Conservation (phyloP, 2,329 filamentous ascomycete genomes). For the Pleomassaria siparia region DNA sequence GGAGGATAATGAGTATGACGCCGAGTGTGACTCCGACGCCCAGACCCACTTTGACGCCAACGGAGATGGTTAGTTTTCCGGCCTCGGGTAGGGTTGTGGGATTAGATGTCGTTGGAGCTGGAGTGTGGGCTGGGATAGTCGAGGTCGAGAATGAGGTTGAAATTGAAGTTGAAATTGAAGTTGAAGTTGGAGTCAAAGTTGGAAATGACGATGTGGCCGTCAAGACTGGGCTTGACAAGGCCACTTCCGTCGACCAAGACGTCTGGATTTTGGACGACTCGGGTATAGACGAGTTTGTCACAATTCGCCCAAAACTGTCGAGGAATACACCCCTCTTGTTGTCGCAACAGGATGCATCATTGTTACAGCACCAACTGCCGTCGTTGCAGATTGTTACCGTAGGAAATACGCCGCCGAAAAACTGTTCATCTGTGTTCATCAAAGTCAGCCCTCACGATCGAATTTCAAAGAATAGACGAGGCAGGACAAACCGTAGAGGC, state of each 20-base stretch:
- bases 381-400: not conserved
- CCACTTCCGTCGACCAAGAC: not conserved
- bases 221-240: not conserved
- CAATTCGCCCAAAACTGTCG: not conserved
- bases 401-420: not conserved
- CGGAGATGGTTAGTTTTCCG: too few relatives aligned
- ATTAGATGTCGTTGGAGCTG: not conserved
- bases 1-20: not conserved
- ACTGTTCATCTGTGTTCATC: not conserved
- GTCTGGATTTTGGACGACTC: not conserved
- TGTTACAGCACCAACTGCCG: not conserved
- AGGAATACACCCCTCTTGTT: not conserved
- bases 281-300: not conserved
- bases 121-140: not conserved
- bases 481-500: constrained; percentile 6
- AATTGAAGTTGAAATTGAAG: too few relatives aligned
- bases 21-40: constrained; percentile 4
- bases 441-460: not conserved
- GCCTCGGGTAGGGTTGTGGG: too few relatives aligned
- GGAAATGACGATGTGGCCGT: too few relatives aligned
- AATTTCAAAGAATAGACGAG: not conserved
- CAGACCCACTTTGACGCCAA: constrained; percentile 2
- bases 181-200: too few relatives aligned
- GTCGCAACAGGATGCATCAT: not conserved
- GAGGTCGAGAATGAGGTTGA: not conserved